A percentile compares a stretch with the other conserved stretches of the same genome.
Conservation (phyloP, 345 rosid genomes). For the Salix koriyanagi region DNA sequence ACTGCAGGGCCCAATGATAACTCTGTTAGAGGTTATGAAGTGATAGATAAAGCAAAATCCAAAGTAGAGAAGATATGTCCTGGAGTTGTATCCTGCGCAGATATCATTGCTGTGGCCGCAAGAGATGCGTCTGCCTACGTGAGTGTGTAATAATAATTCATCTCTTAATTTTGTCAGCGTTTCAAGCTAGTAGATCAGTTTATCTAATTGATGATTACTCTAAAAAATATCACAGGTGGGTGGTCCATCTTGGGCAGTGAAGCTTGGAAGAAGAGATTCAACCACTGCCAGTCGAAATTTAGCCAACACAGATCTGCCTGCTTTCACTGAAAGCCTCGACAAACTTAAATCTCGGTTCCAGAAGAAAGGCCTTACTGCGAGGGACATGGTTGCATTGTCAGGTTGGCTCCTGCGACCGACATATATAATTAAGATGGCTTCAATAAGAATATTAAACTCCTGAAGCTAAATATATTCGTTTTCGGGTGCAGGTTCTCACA, state of each 20-base stretch:
- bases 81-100: constrained; percentile 10
- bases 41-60: constrained; percentile 9
- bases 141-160: background rate
- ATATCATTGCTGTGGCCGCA: constrained; percentile 13
- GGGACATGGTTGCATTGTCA: no score
- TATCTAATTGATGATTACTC: background rate
- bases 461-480: no score
- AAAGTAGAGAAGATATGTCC: constrained; percentile 18
- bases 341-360: no score
- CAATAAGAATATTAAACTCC: no score
- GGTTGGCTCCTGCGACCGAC: background rate
- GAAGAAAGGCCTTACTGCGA: no score
- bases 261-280: constrained; percentile 24
- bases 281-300: no score
- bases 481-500: background rate
- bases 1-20: background rate
- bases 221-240: constrained; percentile 10
- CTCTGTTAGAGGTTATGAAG: constrained; percentile 15
- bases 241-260: constrained; percentile 21
- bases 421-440: no score
- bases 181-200: no score
- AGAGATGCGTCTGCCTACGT: constrained; percentile 19
- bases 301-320: no score
- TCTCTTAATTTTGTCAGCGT: background rate
- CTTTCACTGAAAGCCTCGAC: no score